A percentile compares a stretch with the other conserved stretches of the same genome.
phyloP scores from a whole-genome alignment of 805 yeast genomes.

The Priceomyces melissophilus region DNA sequence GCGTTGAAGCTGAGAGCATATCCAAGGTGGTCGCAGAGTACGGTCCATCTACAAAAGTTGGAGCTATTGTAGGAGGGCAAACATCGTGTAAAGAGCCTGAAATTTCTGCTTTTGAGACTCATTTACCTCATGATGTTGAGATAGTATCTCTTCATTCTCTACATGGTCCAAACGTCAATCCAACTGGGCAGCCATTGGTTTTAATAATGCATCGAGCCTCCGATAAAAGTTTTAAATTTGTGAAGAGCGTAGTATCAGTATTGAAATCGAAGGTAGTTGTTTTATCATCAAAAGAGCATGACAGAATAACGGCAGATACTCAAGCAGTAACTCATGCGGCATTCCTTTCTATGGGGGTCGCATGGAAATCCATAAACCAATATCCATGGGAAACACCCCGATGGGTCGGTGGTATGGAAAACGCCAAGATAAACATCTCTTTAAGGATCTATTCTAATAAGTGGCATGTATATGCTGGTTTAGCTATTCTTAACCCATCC shows the following conservation, averaged over 20 bases:
- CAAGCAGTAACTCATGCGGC: slow-evolving; percentile 99
- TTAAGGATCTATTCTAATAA: slow-evolving; percentile 87
- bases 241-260: slow-evolving; percentile 64
- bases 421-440: slow-evolving; percentile 92
- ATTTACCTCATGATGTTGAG: slow-evolving; percentile 73
- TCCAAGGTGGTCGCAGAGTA: slow-evolving; percentile 66
- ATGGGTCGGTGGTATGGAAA: slow-evolving; percentile 93
- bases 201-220: slow-evolving; percentile 70
- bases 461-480: slow-evolving; percentile 98
- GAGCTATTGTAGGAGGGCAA: slow-evolving; percentile 96
- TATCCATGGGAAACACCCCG: slow-evolving; percentile 89
- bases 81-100: slow-evolving; percentile 94
- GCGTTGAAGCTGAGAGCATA: slow-evolving; percentile 90
- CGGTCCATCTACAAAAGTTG: slow-evolving; percentile 84
- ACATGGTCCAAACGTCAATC: slow-evolving; percentile 89
- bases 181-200: slow-evolving; percentile 91
- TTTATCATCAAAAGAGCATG: slow-evolving; percentile 85
- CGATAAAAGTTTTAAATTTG: slow-evolving; percentile 53
- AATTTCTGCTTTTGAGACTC: slow-evolving; percentile 74
- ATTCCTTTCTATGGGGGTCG: slow-evolving; percentile 92
- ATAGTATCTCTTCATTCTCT: slow-evolving; percentile 87
- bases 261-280: slow-evolving; percentile 74
- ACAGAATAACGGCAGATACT: slow-evolving; percentile 93
- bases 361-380: slow-evolving; percentile 79
- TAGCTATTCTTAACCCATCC: slow-evolving; percentile 92